Evolutionary conservation across 2,329 filamentous ascomycete genomes (phyloP), one percentile per base, ranked within the genome.

Genomic region (Periconia digitata): DNA sequence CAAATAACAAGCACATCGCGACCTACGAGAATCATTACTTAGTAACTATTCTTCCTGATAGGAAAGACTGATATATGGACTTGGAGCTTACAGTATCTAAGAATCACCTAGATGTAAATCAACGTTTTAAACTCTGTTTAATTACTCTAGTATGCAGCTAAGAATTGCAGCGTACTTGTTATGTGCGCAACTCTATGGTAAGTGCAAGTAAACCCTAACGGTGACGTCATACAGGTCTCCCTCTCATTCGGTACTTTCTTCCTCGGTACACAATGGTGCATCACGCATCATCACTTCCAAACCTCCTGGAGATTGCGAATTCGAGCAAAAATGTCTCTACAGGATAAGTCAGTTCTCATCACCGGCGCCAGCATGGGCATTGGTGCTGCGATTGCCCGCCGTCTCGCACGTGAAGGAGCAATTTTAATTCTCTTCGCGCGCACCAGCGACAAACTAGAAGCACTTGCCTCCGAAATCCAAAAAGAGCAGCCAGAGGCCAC

Each of bases 341-440:
- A 58, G 45, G 49, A 40, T 16, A 51, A 63, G 34, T 60, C 55
- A 6, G 51, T 64, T 12, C 50, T 64, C 17, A 61, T 66, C 15
- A 77, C 69, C 1, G 72, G 72, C n/a, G 74, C 71, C 18, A 74
- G 69, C 1, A 76, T 75, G 73, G 76, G 76, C 36, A 79, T 79
- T 29, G 76, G 76, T 16, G 71, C 71, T 37, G 67, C 72, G 4
- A 77, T 78, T 20, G 74, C 75, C 6, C 55, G 56, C 4, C 57
- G 68, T 3, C 56, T 77, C 3, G 75, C 72, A 12, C 52, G 62
- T 12, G 63, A 72, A 41, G 67, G 69, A 2, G 72, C 72, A 4
- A 75, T 72, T 12, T 47, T 79, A 4, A 67, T 74, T n/a, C 70
- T 79, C 1, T 58, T 77, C 32, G 66, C 75, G 1, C 67, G 75